Base-by-base conservation (phyloP, 306 rosid species). In the Quercus wislizeni region DNA sequence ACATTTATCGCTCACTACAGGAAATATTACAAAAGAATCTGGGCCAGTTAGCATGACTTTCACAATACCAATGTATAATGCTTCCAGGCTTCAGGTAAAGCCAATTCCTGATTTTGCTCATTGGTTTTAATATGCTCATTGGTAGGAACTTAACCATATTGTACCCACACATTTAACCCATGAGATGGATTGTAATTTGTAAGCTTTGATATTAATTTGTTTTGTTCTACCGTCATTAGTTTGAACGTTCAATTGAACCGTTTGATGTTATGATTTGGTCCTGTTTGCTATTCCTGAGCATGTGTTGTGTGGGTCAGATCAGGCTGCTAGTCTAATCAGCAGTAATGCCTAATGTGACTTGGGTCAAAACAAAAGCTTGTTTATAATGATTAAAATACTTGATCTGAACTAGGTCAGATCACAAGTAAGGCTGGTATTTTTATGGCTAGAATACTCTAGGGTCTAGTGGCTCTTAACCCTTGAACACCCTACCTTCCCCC, bases 41-140 rank as follows among this genome's bases (percentile, higher is more conserved):
- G 97, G 97, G 51, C 97, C 97, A 21, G 94, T 92, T 65, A 92
- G 94, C 92, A 87, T 91, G 97, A 92, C 92, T 19, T 92, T 92
- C 82, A 92, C 97, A 4, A 92, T 92, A 79, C 96, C 96, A 28
- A 92, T 92, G 96, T 85, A 91, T 79, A 92, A 89, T 79, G 84
- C 80, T 76, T 92, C 97, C 76, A 86, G 85, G 78, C 96, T 92
- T 82, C 92, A 92, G 96, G 94, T 91, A 83, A 82, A 85, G 46
- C 46, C 55, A 38, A 4, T 55, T 74, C 25, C 38, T 25, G 49
- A 64, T 38, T 57, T 85, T 81, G 61, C 49, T 62, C 35, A 56
- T 69, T 75, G 70, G 33, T 52, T 74, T n/a, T 46, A 54, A 28
- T 3, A 17, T 35, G 38, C 27, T 18, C 13, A 33, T 38, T 67